A percentile compares a stretch with the other conserved stretches of the same genome.
phyloP scores from a whole-genome alignment of 202 grass and related monocot genomes.

The Setaria italica region DNA sequence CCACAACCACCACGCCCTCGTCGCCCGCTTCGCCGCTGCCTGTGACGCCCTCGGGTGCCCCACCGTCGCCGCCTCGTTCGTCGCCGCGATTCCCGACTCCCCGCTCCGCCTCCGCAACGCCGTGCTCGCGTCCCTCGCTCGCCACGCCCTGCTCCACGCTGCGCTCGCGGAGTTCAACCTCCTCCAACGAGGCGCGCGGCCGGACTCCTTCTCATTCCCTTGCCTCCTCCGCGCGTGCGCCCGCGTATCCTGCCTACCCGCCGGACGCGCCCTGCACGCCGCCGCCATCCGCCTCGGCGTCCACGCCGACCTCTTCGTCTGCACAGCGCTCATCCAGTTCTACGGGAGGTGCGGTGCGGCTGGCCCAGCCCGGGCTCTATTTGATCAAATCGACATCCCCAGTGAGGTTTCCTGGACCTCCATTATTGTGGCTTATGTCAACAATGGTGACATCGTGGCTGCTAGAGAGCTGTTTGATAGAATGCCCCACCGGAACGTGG shows the following conservation, averaged over 20 bases:
- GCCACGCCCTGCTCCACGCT: conserved; percentile 53
- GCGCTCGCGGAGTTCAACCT: conserved; percentile 66
- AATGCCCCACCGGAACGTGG: conserved; percentile 66
- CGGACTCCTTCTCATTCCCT: conserved; percentile 82
- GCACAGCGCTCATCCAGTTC: conserved; percentile 80
- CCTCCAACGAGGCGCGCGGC: conserved; percentile 47
- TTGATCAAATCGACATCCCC: conserved; percentile 61
- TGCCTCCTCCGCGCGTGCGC: conserved; percentile 65
- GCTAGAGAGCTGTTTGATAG: conserved; percentile 64
- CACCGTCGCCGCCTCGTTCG: conserved; percentile 52
- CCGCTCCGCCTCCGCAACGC: conserved; percentile 73
- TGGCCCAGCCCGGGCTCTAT: conserved; percentile 51
- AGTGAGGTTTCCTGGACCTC: conserved; percentile 75
- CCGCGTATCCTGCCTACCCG: conserved; percentile 17
- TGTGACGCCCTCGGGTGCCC: conserved; percentile 54
- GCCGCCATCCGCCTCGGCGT: conserved; percentile 61
- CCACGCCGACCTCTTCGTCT: conserved; percentile 69
- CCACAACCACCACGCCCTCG: conserved; percentile 57
- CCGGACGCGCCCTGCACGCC: conserved; percentile 56
- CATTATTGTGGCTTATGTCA: conserved; percentile 54
- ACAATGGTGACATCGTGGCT: conserved; percentile 45
- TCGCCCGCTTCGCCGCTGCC: conserved; percentile 73
- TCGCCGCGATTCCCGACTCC: conserved; percentile 48
- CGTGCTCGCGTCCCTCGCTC: conserved; percentile 68
- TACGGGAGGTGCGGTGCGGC: conserved; percentile 64